phyloP scores from a whole-genome alignment of 306 rosid genomes.

The Trichosanthes truncata region DNA sequence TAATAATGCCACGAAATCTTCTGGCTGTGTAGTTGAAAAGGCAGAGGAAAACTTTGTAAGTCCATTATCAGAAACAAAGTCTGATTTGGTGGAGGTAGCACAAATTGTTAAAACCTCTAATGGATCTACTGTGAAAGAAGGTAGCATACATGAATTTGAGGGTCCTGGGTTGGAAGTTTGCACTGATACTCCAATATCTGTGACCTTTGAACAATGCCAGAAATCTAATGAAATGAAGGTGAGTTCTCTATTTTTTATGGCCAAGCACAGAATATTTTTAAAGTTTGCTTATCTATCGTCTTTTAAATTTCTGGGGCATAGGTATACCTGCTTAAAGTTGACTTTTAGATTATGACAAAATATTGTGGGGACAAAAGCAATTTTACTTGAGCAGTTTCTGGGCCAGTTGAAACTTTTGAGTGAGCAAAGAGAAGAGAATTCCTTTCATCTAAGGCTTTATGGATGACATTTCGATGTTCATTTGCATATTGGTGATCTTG shows the following conservation, averaged over 20 bases:
- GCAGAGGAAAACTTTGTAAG: conserved; percentile 22
- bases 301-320: neutral
- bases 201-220: conserved; percentile 30
- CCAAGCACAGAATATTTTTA: neutral
- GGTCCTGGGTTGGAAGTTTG: conserved; percentile 22
- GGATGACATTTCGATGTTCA: neutral
- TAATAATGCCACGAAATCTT: conserved; percentile 13
- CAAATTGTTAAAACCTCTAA: conserved; percentile 25
- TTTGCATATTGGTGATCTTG: neutral
- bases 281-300: neutral
- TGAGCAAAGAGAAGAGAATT: neutral
- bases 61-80: conserved; percentile 15
- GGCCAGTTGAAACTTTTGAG: conserved; percentile 7
- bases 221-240: conserved; percentile 35
- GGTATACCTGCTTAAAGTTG: neutral
- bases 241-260: neutral
- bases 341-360: neutral
- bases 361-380: neutral
- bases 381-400: neutral
- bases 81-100: conserved; percentile 22
- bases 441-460: neutral
- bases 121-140: conserved; percentile 19
- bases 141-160: conserved; percentile 13
- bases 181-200: conserved; percentile 20
- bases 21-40: conserved; percentile 20